phyloP scores from a whole-genome alignment of 352 stramenopile species.

The Halophytophthora batemanensis region DNA sequence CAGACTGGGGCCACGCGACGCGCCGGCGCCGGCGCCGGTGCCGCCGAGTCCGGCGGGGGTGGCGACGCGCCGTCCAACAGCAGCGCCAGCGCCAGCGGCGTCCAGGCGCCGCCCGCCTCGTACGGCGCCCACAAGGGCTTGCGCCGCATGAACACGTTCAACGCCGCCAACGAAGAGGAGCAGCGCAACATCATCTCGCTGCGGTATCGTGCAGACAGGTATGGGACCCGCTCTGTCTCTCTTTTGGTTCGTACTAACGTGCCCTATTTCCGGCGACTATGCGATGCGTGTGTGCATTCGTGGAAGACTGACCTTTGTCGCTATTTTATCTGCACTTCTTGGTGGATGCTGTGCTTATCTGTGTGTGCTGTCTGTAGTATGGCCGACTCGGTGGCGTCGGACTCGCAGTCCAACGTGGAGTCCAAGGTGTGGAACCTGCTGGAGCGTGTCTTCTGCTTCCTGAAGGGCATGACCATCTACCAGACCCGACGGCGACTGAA shows the following conservation, averaged over 20 bases:
- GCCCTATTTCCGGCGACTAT: neutral
- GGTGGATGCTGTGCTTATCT: neutral
- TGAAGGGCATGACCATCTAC: constrained; percentile 89
- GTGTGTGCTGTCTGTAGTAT: constrained; percentile 35
- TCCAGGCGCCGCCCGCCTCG: constrained; percentile 16
- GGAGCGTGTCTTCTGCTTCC: constrained; percentile 84
- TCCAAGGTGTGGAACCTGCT: constrained; percentile 78
- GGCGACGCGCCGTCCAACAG: neutral
- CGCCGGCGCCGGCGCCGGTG: constrained; percentile 14
- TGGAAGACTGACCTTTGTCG: constrained; percentile 4
- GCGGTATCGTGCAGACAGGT: constrained; percentile 77
- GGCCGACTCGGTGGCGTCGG: constrained; percentile 73
- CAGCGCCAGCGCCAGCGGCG: constrained; percentile 3
- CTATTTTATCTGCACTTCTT: constrained; percentile 2
- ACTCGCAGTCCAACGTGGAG: constrained; percentile 53
- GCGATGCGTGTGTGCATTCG: neutral
- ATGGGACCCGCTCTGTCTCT: neutral
- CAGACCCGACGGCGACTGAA: constrained; percentile 73
- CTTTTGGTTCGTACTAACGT: neutral
- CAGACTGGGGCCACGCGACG: too few species aligned
- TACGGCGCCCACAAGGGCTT: constrained; percentile 35
- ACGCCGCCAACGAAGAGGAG: constrained; percentile 60
- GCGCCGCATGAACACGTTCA: constrained; percentile 73
- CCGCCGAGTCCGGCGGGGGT: neutral
- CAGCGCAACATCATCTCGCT: constrained; percentile 87